Evolutionary conservation across 139 green algal species (phyloP).

Genomic region (Nannochloris sp.): DNA sequence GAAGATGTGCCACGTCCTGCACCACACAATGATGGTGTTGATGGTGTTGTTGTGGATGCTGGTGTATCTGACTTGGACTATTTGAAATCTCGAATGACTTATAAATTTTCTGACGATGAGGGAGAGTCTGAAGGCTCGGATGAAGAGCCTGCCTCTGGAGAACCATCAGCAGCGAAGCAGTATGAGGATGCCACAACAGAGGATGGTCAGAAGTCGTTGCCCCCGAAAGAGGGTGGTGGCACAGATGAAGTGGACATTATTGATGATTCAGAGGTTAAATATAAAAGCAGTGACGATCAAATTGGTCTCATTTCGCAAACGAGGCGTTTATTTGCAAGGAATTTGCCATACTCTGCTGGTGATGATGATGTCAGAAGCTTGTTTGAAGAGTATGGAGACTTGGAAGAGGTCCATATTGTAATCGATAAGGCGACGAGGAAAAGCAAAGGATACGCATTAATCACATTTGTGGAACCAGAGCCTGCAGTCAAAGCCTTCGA

Average conservation of each 20-base stretch:
- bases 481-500: constrained; percentile 55
- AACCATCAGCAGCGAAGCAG: background rate
- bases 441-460: constrained; percentile 82
- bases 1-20: background rate
- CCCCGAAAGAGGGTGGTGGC: background rate
- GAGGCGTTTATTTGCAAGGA: constrained; percentile 86
- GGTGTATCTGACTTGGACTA: constrained; percentile 83
- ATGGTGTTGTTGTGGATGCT: constrained; percentile 33
- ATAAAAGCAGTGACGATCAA: background rate
- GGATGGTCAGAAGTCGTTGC: constrained; percentile 4
- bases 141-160: background rate
- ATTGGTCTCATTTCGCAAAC: constrained; percentile 44
- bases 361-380: constrained; percentile 75
- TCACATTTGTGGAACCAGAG: constrained; percentile 66
- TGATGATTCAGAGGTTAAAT: background rate
- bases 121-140: constrained; percentile 6
- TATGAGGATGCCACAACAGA: constrained; percentile 8
- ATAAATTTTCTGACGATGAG: constrained; percentile 36
- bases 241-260: background rate
- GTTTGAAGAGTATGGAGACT: constrained; percentile 64
- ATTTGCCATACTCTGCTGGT: constrained; percentile 79
- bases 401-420: constrained; percentile 87
- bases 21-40: constrained; percentile 1
- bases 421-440: constrained; percentile 53
- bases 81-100: constrained; percentile 54